Evolutionary conservation across 1,284 basidiomycete genomes (phyloP), one percentile per base, ranked within the genome.

Genomic region (Pseudozyma hubeiensis): DNA sequence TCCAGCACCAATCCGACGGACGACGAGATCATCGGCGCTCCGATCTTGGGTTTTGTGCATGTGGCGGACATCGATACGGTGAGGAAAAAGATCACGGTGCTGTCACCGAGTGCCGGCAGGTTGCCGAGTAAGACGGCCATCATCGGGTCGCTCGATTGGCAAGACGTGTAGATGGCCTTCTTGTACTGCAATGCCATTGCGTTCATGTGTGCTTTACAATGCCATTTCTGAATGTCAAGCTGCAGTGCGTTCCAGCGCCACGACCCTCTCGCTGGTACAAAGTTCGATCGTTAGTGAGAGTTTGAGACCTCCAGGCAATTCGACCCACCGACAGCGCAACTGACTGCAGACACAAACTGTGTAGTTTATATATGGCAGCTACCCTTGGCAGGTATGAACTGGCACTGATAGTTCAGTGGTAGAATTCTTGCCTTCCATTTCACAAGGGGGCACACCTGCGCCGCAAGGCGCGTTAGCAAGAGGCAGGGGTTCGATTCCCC

Each of bases 91-190:
- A 71, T 84, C 35, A 84, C 77, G 3, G 71, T 84, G 4, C 65
- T 84, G 34, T 71, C 72, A 7, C 82, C 82, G 5, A 75, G 65
- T 16, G 64, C 78, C 0, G 81, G 81, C 29, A 73, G 76, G 30
- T 49, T 84, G 29, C 82, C 82, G 0, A 77, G 66, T 40, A 79
- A 78, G 58, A 83, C 81, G 14, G 82, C 82, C 9, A 61, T 83
- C 8, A 48, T 84, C 16, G 82, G 82, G 9, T 39, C 47, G 30
- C 30, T 55, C 14, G 53, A 55, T 14, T 55, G 53, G 53, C 53
- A 55, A 31, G 53, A 55, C n/a, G 53, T 55, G 30, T 55, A n/a
- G 31, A 7, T 7, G 14, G n/a, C 1, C 4, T 37, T 37, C 5
- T 24, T 24, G 24, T 30, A 14, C 44, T 30, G 4, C 4, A 24